phyloP scores from a whole-genome alignment of 2,329 filamentous ascomycete genomes.

The Rachicladosporium sp. region DNA sequence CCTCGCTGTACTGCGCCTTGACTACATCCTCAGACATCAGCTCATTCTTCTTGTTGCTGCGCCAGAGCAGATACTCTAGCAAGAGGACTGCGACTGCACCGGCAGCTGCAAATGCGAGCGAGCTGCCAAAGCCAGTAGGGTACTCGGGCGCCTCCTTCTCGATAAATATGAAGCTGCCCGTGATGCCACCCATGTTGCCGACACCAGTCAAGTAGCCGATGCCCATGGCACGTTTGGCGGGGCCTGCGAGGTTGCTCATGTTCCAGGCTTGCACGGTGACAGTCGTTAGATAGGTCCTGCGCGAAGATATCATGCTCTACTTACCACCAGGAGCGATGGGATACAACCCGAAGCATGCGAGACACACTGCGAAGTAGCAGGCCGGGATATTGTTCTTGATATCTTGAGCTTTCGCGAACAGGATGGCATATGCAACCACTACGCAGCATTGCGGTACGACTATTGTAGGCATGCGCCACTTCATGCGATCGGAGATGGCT shows the following conservation, averaged over 20 bases:
- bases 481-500: conserved; percentile 19
- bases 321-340: conserved; percentile 10
- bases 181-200: conserved; percentile 30
- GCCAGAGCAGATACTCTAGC: conserved; percentile 20
- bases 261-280: conserved; percentile 16
- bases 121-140: conserved; percentile 25
- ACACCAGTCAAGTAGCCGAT: conserved; percentile 28
- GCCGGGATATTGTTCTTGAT: conserved; percentile 7
- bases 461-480: conserved; percentile 19
- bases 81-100: conserved; percentile 15
- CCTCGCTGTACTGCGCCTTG: conserved; percentile 23
- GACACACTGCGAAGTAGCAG: conserved; percentile 16
- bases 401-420: conserved; percentile 10
- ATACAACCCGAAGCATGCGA: conserved; percentile 17
- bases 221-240: conserved; percentile 25
- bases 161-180: conserved; percentile 27
- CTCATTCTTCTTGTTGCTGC: conserved; percentile 24
- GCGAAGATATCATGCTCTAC: conserved; percentile 6
- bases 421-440: conserved; percentile 15
- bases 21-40: conserved; percentile 24
- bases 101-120: conserved; percentile 16
- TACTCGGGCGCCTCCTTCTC: conserved; percentile 25
- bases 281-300: too few species aligned
- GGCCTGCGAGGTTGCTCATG: conserved; percentile 20
- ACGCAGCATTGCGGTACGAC: conserved; percentile 13